Conservation (phyloP, 345 rosid genomes). For the Citrus reticulata region DNA sequence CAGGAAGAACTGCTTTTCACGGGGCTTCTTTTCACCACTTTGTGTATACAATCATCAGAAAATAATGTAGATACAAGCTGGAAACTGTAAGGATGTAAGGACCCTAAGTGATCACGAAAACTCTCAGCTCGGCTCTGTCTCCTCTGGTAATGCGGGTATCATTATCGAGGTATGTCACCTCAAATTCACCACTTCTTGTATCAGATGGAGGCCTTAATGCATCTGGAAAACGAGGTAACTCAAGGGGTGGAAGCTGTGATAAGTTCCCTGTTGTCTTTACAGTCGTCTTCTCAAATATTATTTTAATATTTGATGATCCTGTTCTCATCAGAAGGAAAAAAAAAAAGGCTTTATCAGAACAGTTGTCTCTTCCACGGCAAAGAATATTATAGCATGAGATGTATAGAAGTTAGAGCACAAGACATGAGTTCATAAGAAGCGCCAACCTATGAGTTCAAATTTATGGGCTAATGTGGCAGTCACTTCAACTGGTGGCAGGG, state of each 20-base stretch:
- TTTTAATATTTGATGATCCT: slow-evolving; percentile 79
- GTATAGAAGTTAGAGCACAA: background rate
- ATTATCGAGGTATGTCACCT: slow-evolving; percentile 72
- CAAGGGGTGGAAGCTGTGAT: slow-evolving; percentile 71
- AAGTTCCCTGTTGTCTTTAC: slow-evolving; percentile 68
- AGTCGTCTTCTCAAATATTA: slow-evolving; percentile 73
- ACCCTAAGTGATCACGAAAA: slow-evolving; percentile 53
- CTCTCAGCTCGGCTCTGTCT: slow-evolving; percentile 81
- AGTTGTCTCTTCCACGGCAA: background rate
- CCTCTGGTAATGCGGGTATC: slow-evolving; percentile 80
- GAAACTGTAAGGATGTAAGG: background rate
- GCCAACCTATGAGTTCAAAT: slow-evolving; percentile 74
- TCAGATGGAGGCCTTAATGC: slow-evolving; percentile 56
- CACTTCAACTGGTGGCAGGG: slow-evolving; percentile 61
- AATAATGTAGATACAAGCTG: background rate
- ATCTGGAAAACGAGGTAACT: slow-evolving; percentile 76
- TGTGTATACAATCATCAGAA: background rate
- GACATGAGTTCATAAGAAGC: background rate
- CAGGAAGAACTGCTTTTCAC: background rate
- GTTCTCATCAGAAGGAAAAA: slow-evolving; percentile 5
- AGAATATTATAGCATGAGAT: background rate
- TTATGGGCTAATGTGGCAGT: slow-evolving; percentile 91
- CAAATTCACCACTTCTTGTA: slow-evolving; percentile 71
- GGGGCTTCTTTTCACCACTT: background rate
- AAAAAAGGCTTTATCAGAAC: background rate